Base-by-base conservation (phyloP, 176 grass and related monocot genomes). In the Oropetium thomaeum region DNA sequence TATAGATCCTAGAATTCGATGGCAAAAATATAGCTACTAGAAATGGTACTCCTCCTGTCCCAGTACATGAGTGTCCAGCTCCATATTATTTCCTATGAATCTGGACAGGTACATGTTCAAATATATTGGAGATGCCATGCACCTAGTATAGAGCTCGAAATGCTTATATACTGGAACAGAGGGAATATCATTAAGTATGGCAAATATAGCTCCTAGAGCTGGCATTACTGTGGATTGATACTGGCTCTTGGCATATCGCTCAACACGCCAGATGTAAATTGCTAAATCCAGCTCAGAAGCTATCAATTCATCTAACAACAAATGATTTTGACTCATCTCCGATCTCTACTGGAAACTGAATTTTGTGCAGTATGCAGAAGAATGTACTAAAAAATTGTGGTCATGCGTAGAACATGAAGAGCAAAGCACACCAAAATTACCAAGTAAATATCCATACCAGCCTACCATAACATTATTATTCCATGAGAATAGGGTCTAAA, bases 221-320 rank as follows among this genome's bases (percentile, higher is more conserved):
- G 5, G 48, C n/a, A n/a, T 7, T 3, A n/a, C 19, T n/a, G 19
- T 12, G 41, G 44, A 68, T 40, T 61, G 68, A 41, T 40, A 49
- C 27, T 17, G 28, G 28, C 26, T 53, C 65, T 11, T 39, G 70
- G 51, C 35, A 78, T 64, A 47, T 45, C 48, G 43, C 48, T 48
- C 27, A 65, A 76, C 42, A 51, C 29, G 31, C 14, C 22, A 39
- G 45, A 59, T 30, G 5, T 40, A 26, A 33, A 49, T 22, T 43
- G n/a, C 31, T 0, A 52, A 5, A 73, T 69, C 32, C 32, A 30
- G 22, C 28, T 58, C 9, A 27, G 38, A 28, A 76, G 8, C 45
- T 55, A 31, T 70, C 55, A 10, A 44, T 82, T 81, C 53, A 82
- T 78, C 59, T 40, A 77, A 26, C 22, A 49, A 77, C 9, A 59